These are phyloP conservation scores for Nephelium lappaceum DNA, from an alignment of 345 rosid species.

Conservation along the genomic window DNA sequence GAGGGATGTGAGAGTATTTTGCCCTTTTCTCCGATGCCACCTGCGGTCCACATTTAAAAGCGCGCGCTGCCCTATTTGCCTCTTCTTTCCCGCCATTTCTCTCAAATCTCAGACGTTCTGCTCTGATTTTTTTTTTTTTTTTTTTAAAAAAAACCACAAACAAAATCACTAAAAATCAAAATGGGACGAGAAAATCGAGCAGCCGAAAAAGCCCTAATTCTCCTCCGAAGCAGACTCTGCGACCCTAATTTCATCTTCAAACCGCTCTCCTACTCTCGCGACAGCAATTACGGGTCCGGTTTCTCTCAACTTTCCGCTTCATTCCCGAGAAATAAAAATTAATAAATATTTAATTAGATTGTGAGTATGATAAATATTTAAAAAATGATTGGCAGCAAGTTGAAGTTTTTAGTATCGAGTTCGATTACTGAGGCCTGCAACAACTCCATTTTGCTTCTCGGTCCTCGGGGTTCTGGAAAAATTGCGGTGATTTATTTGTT, in stretches of 20 bases:
- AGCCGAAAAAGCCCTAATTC: conserved; percentile 48
- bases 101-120: neutral
- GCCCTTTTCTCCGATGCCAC: no score
- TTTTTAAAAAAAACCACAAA: neutral
- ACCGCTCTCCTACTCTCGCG: conserved; percentile 61
- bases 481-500: conserved; percentile 55
- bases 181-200: conserved; percentile 44
- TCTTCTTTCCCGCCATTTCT: conserved; percentile 22
- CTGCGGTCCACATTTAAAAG: neutral
- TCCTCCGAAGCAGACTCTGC: conserved; percentile 70
- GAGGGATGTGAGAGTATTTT: no score
- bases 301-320: neutral
- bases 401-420: conserved; percentile 72
- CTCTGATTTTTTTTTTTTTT: neutral
- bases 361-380: neutral
- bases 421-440: conserved; percentile 83
- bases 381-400: conserved; percentile 47
- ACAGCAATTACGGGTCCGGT: conserved; percentile 76
- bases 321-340: neutral
- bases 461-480: conserved; percentile 94
- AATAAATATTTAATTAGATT: neutral
- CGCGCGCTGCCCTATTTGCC: no score
- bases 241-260: conserved; percentile 64
- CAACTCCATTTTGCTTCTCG: conserved; percentile 88
- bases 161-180: neutral